Evolutionary conservation across 768 basidiomycete genomes (phyloP).

Genomic region (Lactarius quietus): DNA sequence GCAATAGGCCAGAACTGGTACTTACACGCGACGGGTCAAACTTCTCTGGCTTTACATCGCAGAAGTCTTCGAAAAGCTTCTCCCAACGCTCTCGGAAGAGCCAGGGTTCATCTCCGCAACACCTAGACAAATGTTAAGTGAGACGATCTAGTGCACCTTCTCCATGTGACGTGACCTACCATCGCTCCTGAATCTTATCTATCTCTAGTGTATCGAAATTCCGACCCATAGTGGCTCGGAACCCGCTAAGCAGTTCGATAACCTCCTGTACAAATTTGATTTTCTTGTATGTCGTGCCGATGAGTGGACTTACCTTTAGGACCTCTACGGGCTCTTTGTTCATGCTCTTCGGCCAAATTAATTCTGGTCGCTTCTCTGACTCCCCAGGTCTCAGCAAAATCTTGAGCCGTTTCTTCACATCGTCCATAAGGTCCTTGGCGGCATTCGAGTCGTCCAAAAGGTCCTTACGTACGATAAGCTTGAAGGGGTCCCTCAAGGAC

Average conservation of each 20-base stretch:
- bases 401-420: conserved; percentile 97
- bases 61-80: conserved; percentile 98
- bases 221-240: conserved; percentile 82
- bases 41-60: conserved; percentile 97
- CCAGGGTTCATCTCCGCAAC: conserved; percentile 95
- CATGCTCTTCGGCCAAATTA: conserved; percentile 98
- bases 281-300: neutral
- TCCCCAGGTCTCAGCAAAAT: conserved; percentile 92
- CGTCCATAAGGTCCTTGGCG: conserved; percentile 96
- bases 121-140: conserved; percentile 44
- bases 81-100: conserved; percentile 95
- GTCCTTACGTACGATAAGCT: conserved; percentile 90
- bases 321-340: conserved; percentile 98
- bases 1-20: conserved; percentile 5
- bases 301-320: conserved; percentile 55
- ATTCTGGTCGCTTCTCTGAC: conserved; percentile 89
- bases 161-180: conserved; percentile 45
- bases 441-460: conserved; percentile 98
- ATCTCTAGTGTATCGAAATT: conserved; percentile 92
- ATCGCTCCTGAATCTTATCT: conserved; percentile 93
- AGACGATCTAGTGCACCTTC: neutral
- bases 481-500: conserved; percentile 44
- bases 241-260: conserved; percentile 85
- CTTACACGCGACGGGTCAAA: conserved; percentile 96
- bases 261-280: conserved; percentile 61